Evolutionary conservation across 2,329 filamentous ascomycete species (phyloP).

Genomic region (Periconia sp.): DNA sequence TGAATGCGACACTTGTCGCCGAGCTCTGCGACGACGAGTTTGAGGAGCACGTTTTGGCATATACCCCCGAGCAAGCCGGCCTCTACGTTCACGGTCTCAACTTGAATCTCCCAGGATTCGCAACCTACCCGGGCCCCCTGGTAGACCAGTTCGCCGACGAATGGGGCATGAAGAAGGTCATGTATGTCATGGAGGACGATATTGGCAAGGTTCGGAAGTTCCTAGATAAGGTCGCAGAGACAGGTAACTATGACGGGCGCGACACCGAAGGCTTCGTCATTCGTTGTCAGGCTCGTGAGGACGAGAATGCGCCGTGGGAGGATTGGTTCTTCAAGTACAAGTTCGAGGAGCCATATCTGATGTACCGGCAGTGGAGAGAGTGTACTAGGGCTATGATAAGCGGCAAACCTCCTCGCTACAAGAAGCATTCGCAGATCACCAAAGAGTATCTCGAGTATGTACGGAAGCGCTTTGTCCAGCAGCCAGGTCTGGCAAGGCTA

Average conservation of each 20-base stretch:
- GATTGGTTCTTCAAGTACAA: constrained; percentile 99
- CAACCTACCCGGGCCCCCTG: constrained; percentile 80
- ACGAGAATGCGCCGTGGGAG: constrained; percentile 62
- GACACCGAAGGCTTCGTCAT: constrained; percentile 98
- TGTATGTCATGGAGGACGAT: constrained; percentile 77
- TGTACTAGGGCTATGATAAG: constrained; percentile 89
- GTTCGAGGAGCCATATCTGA: constrained; percentile 97
- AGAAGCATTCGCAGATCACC: constrained; percentile 88
- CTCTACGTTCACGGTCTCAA: constrained; percentile 97
- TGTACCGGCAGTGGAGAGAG: constrained; percentile 99
- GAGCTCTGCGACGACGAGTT: constrained; percentile 96
- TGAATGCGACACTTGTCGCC: constrained; percentile 93
- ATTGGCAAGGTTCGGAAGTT: constrained; percentile 77
- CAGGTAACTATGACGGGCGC: constrained; percentile 85
- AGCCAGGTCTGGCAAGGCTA: constrained; percentile 70
- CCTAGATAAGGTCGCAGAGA: constrained; percentile 83
- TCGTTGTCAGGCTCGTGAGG: constrained; percentile 74
- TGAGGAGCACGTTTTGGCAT: constrained; percentile 95
- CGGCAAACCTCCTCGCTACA: constrained; percentile 75
- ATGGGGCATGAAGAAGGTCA: constrained; percentile 94
- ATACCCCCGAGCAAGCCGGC: constrained; percentile 80
- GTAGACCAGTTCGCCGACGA: constrained; percentile 88
- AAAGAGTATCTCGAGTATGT: constrained; percentile 89
- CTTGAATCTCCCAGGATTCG: constrained; percentile 89
- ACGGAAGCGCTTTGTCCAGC: constrained; percentile 70